Evolutionary conservation across 2,329 filamentous ascomycete species (phyloP), one percentile per base, ranked within the genome.

Genomic region (Penicillium corylophilum): DNA sequence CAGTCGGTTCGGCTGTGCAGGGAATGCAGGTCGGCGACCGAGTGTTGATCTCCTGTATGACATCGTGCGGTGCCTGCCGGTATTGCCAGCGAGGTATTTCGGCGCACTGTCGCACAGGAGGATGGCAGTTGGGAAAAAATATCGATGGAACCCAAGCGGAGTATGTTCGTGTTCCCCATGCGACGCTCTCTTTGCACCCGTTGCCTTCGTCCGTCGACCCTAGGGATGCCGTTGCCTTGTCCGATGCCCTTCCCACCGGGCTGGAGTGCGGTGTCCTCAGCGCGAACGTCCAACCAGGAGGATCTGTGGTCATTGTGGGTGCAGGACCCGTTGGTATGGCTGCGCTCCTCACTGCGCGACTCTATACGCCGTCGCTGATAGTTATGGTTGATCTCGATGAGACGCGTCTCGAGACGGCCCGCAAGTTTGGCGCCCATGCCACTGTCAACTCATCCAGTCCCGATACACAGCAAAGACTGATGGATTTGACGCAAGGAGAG

Each of bases 121-220:
- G 81, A 4, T 83, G 81, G 81, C 71, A 76, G 5, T 68, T 84
- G 2, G 81, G 81, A 18, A 78, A 83, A 59, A 71, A 68, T 0
- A 72, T 77, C 18, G 77, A 82, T 56, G 80, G 80, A 40, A 82
- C 78, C 0, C 80, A 83, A 60, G 81, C 80, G n/a, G 80, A 82
- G 60, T 82, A 77, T 54, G 79, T 82, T 33, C 71, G 79, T 18
- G 74, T 82, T 39, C 78, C 77, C 1, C 74, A 78, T 60, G 80
- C 79, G 0, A 74, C 77, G 49, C 73, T 72, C 7, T 79, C 75
- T 8, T 69, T 83, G 7, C 75, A 79, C 60, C 57, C 66, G 2
- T 61, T 81, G 1, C 77, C 79, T 0, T 39, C 59, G 0, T 73
- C 68, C 1, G 72, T 76, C 1, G 73, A 77, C 22, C 72, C 75